Base-by-base conservation (phyloP, 2,329 filamentous ascomycete genomes). In the Alternaria novae-zelandiae region DNA sequence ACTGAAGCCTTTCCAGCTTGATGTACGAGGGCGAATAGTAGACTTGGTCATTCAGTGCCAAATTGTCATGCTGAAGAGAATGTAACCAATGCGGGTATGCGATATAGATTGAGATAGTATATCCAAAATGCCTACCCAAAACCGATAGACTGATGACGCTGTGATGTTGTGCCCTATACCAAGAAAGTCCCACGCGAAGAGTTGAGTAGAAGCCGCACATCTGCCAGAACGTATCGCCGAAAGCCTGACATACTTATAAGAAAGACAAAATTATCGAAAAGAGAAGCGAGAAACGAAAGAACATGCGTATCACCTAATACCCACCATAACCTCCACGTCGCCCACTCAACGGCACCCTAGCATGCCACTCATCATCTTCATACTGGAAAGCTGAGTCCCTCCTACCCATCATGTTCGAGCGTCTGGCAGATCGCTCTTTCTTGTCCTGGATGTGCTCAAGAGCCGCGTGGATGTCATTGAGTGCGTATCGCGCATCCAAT, bases 331-430 rank as follows among this genome's bases (percentile, higher is more conserved):
- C 41, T 7, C 36, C 53, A 17, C 53, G 43, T n/a, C 44, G 28
- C 17, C 10, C 45, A 46, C 15, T 6, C 30, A 23, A 12, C 21
- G 12, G 36, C 20, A 56, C 25, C 13, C 58, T 30, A 25, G 5
- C 12, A 28, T 61, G 43, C 63, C 63, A 65, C 55, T 65, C 63
- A 53, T 64, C 62, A 7, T 57, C 63, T n/a, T 54, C 41, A 28
- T 49, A 62, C 30, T 25, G 49, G 15, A 65, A 17, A 2, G 17
- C 21, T 0, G 54, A 45, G 23, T 54, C 43, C 20, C 62, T 58
- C 12, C 55, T 62, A 2, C 43, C 26, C 20, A 12, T 41, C 3
- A 32, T 51, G 17, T 41, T 54, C 10, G 36, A 23, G 4, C 17
- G 54, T 13, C 43, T 11, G 13, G 10, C 23, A 6, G 41, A 32